Conservation (phyloP, 2,329 filamentous ascomycete genomes). For the Scedosporium dehoogii region DNA sequence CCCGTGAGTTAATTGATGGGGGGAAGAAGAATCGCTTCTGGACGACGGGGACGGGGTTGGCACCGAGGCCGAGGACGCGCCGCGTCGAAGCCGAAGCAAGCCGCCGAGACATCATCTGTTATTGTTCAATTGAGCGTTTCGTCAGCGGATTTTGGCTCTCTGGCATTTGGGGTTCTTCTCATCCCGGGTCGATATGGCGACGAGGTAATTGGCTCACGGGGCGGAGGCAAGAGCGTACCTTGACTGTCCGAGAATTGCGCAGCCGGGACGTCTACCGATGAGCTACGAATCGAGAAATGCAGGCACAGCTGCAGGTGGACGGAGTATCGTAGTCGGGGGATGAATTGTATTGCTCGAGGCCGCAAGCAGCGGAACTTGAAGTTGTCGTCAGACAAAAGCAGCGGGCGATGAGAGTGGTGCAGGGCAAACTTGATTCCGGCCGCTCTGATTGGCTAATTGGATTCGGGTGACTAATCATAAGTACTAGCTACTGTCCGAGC, state of each 20-base stretch:
- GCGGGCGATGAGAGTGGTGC: neutral
- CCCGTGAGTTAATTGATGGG: slow-evolving; percentile 33
- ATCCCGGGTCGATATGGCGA: too few relatives aligned
- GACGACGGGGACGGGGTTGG: slow-evolving; percentile 34
- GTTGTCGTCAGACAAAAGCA: slow-evolving; percentile 6
- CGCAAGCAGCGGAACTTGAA: neutral
- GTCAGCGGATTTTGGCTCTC: neutral
- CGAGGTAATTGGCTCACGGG: too few relatives aligned
- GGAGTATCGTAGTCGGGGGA: neutral
- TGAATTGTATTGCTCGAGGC: neutral
- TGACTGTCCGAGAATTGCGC: neutral
- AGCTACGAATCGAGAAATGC: neutral
- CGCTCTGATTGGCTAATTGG: neutral
- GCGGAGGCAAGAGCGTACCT: neutral
- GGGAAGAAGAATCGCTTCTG: slow-evolving; percentile 50
- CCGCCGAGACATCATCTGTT: slow-evolving; percentile 52
- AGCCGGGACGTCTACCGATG: neutral
- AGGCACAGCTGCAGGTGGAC: neutral
- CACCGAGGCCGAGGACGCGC: slow-evolving; percentile 17
- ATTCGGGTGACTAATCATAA: neutral
- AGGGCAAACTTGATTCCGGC: slow-evolving; percentile 1
- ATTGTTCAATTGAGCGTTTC: neutral
- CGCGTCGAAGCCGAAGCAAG: slow-evolving; percentile 33
- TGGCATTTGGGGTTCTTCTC: too few relatives aligned
- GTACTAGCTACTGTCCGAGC: neutral